phyloP scores from a whole-genome alignment of 257 asterid species.

The Penstemon eatonii region DNA sequence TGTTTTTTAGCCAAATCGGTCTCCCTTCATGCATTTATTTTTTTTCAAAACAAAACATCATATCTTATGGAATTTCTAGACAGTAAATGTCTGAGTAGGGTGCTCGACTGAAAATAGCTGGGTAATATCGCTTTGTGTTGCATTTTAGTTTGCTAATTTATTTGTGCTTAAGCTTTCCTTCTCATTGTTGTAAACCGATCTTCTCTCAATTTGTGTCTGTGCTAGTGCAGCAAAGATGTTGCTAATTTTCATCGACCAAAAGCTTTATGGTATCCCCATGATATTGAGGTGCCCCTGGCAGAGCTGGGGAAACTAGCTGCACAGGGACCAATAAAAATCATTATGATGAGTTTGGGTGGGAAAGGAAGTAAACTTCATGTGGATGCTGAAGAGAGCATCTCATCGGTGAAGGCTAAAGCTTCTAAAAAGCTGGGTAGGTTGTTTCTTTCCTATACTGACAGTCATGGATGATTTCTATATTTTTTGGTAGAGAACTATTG shows the following conservation, averaged over 20 bases:
- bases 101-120: neutral
- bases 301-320: slow-evolving; percentile 68
- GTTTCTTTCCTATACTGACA: slow-evolving; percentile 6
- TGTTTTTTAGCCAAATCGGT: neutral
- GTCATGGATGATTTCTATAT: slow-evolving; percentile 23
- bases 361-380: slow-evolving; percentile 96
- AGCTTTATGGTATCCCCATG: slow-evolving; percentile 97
- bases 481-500: slow-evolving; percentile 10
- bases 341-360: slow-evolving; percentile 97
- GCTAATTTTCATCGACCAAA: slow-evolving; percentile 98
- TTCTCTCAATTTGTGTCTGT: slow-evolving; percentile 24
- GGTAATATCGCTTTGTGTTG: slow-evolving; percentile 2
- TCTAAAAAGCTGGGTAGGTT: slow-evolving; percentile 84
- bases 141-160: slow-evolving; percentile 21
- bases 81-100: neutral
- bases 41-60: neutral
- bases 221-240: slow-evolving; percentile 81
- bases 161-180: slow-evolving; percentile 24
- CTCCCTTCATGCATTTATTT: neutral
- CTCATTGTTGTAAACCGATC: slow-evolving; percentile 18
- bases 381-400: slow-evolving; percentile 78
- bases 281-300: slow-evolving; percentile 84
- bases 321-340: slow-evolving; percentile 86
- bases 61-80: neutral
- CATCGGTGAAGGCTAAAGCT: slow-evolving; percentile 89